Evolutionary conservation across 2,329 filamentous ascomycete genomes (phyloP), one percentile per base, ranked within the genome.

Genomic region (Elsinoe fawcettii): DNA sequence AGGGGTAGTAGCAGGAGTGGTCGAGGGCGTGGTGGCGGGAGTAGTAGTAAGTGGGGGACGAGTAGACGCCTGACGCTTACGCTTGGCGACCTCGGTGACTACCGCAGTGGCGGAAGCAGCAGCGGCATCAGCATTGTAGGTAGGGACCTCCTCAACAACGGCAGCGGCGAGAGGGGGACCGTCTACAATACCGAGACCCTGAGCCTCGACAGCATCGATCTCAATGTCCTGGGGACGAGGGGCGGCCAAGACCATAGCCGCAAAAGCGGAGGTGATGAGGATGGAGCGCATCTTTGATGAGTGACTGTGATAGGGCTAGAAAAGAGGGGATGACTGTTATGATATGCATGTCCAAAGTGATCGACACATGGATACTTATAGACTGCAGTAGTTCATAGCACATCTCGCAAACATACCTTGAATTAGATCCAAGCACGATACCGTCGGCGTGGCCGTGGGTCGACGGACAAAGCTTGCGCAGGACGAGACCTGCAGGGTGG

Each of bases 161-260:
- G 47, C 36, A 14, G 49, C 37, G 11, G 56, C 46, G 16, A 18
- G 63, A 58, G 27, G 55, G 23, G 55, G 58, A 23, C 49, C 60
- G 51, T 51, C 56, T 36, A 47, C 39, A 34, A 54, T 49, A 22
- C 57, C 60, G 27, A 60, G 54, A 51, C 36, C 54, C 43, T 57
- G 58, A 44, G 58, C 55, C 27, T 62, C 56, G 14, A 66, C 57
- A 30, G 53, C 58, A 27, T 58, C 60, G 27, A 66, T 59, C 44
- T 66, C 62, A 34, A 65, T 66, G 18, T 59, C 56, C 37, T 64
- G 61, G 18, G 54, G 54, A 22, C 25, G 54, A 37, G 54, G 54
- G n/a, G 41, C 37, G 25, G 54, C 54, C 12, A 37, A 22, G 16
- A 37, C 30, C 20, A 37, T 12, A 22, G 18, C 54, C 39, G 22